Evolutionary conservation across 75 land plant species (phyloP).

Genomic region (Chamaecyparis obtusa): DNA sequence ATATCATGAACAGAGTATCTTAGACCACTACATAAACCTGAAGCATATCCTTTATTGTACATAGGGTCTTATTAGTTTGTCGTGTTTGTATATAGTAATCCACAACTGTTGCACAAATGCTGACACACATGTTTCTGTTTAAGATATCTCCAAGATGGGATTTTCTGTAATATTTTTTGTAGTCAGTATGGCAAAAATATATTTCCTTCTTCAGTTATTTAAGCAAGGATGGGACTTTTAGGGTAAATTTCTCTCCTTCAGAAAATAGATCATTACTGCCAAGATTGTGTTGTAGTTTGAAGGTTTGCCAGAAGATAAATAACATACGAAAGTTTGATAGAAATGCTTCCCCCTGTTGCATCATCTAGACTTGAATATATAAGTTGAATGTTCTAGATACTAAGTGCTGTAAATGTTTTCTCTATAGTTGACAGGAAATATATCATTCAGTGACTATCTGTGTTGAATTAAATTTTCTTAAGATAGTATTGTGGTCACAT

Average conservation of each 20-base stretch:
- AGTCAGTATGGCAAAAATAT: neutral
- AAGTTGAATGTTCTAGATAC: neutral
- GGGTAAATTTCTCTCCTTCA: neutral
- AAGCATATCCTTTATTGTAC: too few species aligned
- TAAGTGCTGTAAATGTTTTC: neutral
- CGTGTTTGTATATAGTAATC: neutral
- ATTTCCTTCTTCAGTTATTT: neutral
- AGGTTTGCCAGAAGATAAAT: neutral
- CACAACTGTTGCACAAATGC: neutral
- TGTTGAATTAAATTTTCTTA: neutral
- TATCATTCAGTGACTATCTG: neutral
- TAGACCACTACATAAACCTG: neutral
- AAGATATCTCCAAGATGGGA: too few species aligned
- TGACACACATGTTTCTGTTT: too few species aligned
- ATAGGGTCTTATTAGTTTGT: neutral
- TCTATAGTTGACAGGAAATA: neutral
- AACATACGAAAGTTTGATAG: too few species aligned
- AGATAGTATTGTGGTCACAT: neutral
- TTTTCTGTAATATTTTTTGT: neutral
- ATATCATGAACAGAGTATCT: neutral
- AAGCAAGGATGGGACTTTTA: neutral
- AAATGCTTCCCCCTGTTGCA: too few species aligned
- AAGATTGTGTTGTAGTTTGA: neutral
- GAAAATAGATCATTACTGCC: neutral
- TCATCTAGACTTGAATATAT: neutral